A percentile compares a stretch with the other conserved stretches of the same genome.
Evolutionary conservation across 2,329 filamentous ascomycete species (phyloP).

Genomic region (Conoideocrella luteorostrata): DNA sequence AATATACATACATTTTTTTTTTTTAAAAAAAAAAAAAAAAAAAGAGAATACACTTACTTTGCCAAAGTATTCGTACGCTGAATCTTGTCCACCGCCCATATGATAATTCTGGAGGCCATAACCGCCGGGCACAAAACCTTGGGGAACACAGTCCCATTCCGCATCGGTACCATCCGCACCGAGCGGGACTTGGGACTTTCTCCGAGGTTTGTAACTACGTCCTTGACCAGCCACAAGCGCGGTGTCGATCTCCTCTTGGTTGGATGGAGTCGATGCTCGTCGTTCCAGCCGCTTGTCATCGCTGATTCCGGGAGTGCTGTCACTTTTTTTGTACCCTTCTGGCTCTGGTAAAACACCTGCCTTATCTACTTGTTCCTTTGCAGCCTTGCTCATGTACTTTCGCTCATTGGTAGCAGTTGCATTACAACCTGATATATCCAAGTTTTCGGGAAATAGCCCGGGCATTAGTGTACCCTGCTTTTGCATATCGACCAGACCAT

Average conservation of each 20-base stretch:
- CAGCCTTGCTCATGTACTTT: conserved; percentile 25
- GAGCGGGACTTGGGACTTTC: conserved; percentile 19
- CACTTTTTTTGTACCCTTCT: conserved; percentile 17
- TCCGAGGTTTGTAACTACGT: not conserved
- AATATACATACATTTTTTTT: no score
- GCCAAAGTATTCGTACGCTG: conserved; percentile 65
- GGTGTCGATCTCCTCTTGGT: not conserved
- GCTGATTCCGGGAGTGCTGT: not conserved
- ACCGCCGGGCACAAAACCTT: conserved; percentile 48
- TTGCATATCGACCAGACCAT: conserved; percentile 72
- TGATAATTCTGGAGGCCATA: conserved; percentile 43
- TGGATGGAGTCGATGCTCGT: not conserved
- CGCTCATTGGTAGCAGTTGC: conserved; percentile 34
- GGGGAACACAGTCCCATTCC: conserved; percentile 47
- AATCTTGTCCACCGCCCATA: conserved; percentile 62
- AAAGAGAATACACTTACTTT: conserved; percentile 34
- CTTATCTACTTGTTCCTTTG: conserved; percentile 29
- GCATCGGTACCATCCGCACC: conserved; percentile 26
- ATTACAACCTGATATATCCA: conserved; percentile 79
- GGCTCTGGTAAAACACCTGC: conserved; percentile 21
- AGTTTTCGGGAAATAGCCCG: conserved; percentile 71
- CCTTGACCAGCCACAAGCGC: not conserved
- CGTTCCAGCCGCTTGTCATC: conserved; percentile 8
- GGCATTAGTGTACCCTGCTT: conserved; percentile 60
- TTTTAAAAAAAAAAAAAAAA: not conserved